Base-by-base conservation (phyloP, 495 filamentous ascomycete species). In the Echria macrotheca region DNA sequence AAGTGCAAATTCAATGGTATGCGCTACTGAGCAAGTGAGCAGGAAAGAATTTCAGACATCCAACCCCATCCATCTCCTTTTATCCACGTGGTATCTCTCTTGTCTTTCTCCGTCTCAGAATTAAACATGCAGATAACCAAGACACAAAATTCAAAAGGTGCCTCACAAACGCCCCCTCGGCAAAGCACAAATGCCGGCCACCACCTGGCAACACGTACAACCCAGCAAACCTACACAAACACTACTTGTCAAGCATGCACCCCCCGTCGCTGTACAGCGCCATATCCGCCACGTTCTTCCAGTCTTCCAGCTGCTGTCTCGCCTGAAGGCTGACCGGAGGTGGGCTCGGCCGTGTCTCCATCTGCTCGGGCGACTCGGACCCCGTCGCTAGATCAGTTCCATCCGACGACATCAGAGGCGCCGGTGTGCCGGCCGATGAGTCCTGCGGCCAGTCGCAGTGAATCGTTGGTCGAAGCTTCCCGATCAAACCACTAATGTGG, bases 401-500 rank as follows among this genome's bases (percentile, higher is more conserved):
- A 29, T 28, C 38, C 19, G 18, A 25, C 19, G 31, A 15, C 28
- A 52, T 35, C 31, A 35, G 17, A 35, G 3, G 31, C 31, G 31
- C 12, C 3, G 9, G 17, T 35, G 35, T 14, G n/a, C n/a, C n/a
- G n/a, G n/a, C n/a, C n/a, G n/a, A n/a, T n/a, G n/a, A n/a, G n/a
- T n/a, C 32, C 35, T 37, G 5, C 14, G 35, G 35, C 23, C 15
- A 0, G n/a, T 47, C 33, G 5, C 33, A 43, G 41, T 35, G 55
- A 21, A 64, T 60, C 4, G 52, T 32, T 4, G 42, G 51, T 12
- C 58, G 54, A 10, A 68, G 55, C 11, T 41, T 46, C 2, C 44
- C n/a, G 7, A 55, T 61, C 8, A 68, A 47, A 1, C 26, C 40
- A 11, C 33, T 28, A 15, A 68, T 41, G 33, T 65, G 59, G 19